phyloP scores from a whole-genome alignment of 768 basidiomycete species.

The Boletus reticuloceps region DNA sequence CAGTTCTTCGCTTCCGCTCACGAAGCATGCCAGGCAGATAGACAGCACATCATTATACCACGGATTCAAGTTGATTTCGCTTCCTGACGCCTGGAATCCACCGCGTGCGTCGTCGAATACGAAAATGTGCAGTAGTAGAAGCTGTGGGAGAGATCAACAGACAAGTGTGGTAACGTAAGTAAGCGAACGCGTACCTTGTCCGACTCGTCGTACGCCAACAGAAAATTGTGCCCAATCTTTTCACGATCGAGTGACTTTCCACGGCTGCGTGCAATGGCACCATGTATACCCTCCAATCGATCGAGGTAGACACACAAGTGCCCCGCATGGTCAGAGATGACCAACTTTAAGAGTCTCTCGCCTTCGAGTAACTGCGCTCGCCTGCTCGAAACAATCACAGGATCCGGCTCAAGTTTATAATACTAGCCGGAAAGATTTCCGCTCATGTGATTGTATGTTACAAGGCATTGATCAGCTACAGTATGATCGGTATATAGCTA shows the following conservation, averaged over 20 bases:
- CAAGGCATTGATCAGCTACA: no score
- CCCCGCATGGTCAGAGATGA: conserved; percentile 36
- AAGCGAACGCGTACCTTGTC: conserved; percentile 34
- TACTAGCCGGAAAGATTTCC: no score
- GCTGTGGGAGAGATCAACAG: conserved; percentile 15
- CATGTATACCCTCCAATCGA: conserved; percentile 25
- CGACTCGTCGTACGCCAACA: conserved; percentile 51
- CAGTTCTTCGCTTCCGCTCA: conserved; percentile 51
- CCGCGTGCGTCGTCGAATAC: conserved; percentile 44
- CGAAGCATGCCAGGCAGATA: conserved; percentile 42
- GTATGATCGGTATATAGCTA: no score
- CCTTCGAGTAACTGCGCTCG: conserved; percentile 40
- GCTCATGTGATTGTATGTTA: no score
- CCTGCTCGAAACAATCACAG: conserved; percentile 14
- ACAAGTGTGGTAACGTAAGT: rapidly evolving
- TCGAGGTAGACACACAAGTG: conserved; percentile 42
- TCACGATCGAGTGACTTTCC: conserved; percentile 40
- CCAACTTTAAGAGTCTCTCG: conserved; percentile 41
- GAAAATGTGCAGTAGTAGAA: conserved; percentile 45
- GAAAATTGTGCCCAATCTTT: conserved; percentile 43
- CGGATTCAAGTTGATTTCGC: conserved; percentile 35
- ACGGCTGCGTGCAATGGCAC: conserved; percentile 25
- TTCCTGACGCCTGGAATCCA: conserved; percentile 41
- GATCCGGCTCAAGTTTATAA: no score
- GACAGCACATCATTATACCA: conserved; percentile 39